Percentiles rank a stretch among this genome's conserved stretches.
Conservation (phyloP, 176 grass and related monocot genomes). For the Oropetium thomaeum region DNA sequence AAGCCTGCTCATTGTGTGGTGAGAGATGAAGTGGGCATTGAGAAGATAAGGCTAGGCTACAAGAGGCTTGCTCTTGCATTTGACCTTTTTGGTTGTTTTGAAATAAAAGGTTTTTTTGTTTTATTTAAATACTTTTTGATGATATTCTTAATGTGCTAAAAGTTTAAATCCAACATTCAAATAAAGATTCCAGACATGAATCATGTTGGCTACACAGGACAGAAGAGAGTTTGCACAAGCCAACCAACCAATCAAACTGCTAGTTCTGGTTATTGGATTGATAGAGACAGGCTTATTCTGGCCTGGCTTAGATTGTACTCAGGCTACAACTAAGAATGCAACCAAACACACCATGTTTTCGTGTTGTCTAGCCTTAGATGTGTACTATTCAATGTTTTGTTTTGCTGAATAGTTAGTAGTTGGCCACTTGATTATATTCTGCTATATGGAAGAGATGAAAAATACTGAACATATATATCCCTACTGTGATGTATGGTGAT, state of each 20-base stretch:
- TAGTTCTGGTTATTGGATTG: neutral
- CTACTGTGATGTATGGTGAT: neutral
- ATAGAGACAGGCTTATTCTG: neutral
- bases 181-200: neutral
- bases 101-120: too few relatives aligned
- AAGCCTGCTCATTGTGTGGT: neutral
- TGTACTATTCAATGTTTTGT: neutral
- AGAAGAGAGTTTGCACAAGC: neutral
- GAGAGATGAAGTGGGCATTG: neutral
- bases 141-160: too few relatives aligned
- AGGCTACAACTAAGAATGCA: neutral
- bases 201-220: neutral
- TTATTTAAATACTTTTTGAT: too few relatives aligned
- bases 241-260: too few relatives aligned
- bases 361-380: neutral
- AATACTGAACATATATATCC: neutral
- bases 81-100: too few relatives aligned
- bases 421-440: neutral
- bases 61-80: too few relatives aligned
- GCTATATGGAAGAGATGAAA: neutral
- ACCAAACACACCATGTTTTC: neutral
- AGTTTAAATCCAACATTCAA: neutral
- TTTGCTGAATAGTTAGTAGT: neutral
- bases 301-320: neutral
- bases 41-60: neutral